Evolutionary conservation across 208 protist species (phyloP).

Genomic region (Leishmania guyanensis): DNA sequence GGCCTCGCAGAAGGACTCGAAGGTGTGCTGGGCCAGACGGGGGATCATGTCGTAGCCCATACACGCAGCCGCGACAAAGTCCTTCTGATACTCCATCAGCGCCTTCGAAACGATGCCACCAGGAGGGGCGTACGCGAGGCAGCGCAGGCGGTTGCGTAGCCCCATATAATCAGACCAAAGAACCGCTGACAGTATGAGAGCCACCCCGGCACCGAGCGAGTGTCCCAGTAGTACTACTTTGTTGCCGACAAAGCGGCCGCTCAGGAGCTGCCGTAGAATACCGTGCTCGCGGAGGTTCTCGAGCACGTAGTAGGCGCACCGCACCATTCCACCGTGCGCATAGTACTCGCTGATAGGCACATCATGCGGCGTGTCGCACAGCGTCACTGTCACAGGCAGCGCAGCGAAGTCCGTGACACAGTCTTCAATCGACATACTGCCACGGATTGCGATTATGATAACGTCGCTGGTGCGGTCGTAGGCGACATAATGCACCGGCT

Average conservation of each 20-base stretch:
- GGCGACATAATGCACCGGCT: slow-evolving; percentile 82
- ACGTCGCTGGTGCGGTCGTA: slow-evolving; percentile 56
- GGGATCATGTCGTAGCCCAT: slow-evolving; percentile 86
- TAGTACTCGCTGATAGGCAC: slow-evolving; percentile 57
- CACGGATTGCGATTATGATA: slow-evolving; percentile 81
- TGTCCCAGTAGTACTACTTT: slow-evolving; percentile 81
- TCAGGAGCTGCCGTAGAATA: slow-evolving; percentile 50
- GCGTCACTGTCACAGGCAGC: slow-evolving; percentile 40
- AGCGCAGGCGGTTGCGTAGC: slow-evolving; percentile 63
- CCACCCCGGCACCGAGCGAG: slow-evolving; percentile 86
- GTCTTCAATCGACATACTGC: slow-evolving; percentile 87
- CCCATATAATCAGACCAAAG: slow-evolving; percentile 48
- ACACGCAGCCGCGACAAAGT: slow-evolving; percentile 69
- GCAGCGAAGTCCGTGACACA: slow-evolving; percentile 82
- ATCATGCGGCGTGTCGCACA: slow-evolving; percentile 29
- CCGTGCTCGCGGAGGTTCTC: slow-evolving; percentile 57
- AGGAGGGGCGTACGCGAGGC: slow-evolving; percentile 83
- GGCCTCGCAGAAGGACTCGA: slow-evolving; percentile 72
- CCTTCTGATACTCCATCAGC: slow-evolving; percentile 64
- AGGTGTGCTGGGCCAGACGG: slow-evolving; percentile 75
- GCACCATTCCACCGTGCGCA: slow-evolving; percentile 84
- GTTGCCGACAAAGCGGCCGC: slow-evolving; percentile 38
- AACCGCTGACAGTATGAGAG: slow-evolving; percentile 68
- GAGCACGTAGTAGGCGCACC: slow-evolving; percentile 62
- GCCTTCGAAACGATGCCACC: slow-evolving; percentile 71